These are phyloP conservation scores for Aspergillus haitiensis DNA, from an alignment of 495 filamentous ascomycete species.

Conservation along the genomic window DNA sequence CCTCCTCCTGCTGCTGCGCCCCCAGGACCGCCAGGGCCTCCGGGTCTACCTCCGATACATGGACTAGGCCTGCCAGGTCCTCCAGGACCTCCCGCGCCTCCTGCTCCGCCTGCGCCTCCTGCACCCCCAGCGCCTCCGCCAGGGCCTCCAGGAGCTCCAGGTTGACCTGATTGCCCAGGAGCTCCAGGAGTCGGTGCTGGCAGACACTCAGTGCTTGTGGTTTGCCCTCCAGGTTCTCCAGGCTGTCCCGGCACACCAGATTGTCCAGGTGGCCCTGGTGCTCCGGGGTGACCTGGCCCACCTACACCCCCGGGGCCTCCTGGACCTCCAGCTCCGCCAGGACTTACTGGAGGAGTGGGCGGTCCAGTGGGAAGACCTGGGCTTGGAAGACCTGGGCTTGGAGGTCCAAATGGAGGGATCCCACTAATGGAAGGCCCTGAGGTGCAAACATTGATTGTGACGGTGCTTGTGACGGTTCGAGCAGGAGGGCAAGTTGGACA, in stretches of 20 bases:
- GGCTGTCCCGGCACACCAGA: constrained; percentile 10
- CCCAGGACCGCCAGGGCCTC: not conserved
- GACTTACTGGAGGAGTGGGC: not conserved
- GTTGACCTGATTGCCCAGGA: constrained; percentile 8
- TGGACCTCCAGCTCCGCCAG: not conserved
- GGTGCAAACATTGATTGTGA: constrained; percentile 7
- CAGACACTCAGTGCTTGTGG: not conserved
- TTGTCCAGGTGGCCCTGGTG: not conserved
- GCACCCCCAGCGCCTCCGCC: not conserved
- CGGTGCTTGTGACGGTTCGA: constrained; percentile 10
- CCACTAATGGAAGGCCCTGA: not conserved
- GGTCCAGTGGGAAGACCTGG: constrained; percentile 2
- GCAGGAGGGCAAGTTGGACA: not conserved
- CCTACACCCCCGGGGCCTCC: constrained; percentile 2
- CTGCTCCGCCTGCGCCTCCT: not conserved
- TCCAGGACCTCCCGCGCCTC: constrained; percentile 8
- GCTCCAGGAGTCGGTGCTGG: not conserved
- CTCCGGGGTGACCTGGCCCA: not conserved
- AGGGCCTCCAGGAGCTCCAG: constrained; percentile 2
- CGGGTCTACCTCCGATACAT: not conserved
- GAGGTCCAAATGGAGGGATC: not conserved
- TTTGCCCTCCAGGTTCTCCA: constrained; percentile 5
- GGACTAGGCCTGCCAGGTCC: not conserved
- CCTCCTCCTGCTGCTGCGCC: not conserved
- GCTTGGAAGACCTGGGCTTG: not conserved